These are phyloP conservation scores for Penstemon barbatus DNA, from an alignment of 257 asterid genomes.

Conservation along the genomic window DNA sequence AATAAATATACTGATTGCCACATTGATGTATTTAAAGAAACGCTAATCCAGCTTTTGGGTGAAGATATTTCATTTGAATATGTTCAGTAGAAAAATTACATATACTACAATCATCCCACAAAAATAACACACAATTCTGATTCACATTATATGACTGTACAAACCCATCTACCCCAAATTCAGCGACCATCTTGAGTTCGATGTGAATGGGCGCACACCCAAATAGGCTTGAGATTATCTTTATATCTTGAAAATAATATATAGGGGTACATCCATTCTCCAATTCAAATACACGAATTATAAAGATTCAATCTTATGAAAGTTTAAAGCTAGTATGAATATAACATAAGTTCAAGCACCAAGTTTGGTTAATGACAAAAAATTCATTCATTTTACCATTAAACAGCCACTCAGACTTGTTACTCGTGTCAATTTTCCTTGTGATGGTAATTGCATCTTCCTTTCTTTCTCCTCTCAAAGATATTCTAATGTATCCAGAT, in stretches of 20 bases:
- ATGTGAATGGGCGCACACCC: slow-evolving; percentile 7
- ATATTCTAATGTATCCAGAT: slow-evolving; percentile 70
- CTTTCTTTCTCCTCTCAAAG: slow-evolving; percentile 63
- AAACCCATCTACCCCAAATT: not conserved
- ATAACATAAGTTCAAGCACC: slow-evolving; percentile 4
- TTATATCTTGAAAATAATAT: not conserved
- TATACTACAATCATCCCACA: not conserved
- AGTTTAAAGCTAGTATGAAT: slow-evolving; percentile 12
- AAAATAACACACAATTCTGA: not conserved
- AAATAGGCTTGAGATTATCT: slow-evolving; percentile 22
- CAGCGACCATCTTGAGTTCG: slow-evolving; percentile 5
- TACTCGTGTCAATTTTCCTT: slow-evolving; percentile 66
- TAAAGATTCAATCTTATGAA: slow-evolving; percentile 4
- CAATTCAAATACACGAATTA: not conserved
- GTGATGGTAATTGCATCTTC: slow-evolving; percentile 55
- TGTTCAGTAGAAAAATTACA: not conserved
- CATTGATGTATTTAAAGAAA: slow-evolving; percentile 16
- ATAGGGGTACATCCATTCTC: not conserved
- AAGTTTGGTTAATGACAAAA: slow-evolving; percentile 13
- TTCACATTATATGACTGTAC: slow-evolving; percentile 6
- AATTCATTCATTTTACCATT: slow-evolving; percentile 60
- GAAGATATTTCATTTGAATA: slow-evolving; percentile 6
- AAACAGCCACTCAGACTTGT: slow-evolving; percentile 90
- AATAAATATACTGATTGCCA: not conserved
- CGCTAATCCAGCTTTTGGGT: not conserved